Conservation (phyloP, 257 asterid species). For the Nicotiana knightiana region DNA sequence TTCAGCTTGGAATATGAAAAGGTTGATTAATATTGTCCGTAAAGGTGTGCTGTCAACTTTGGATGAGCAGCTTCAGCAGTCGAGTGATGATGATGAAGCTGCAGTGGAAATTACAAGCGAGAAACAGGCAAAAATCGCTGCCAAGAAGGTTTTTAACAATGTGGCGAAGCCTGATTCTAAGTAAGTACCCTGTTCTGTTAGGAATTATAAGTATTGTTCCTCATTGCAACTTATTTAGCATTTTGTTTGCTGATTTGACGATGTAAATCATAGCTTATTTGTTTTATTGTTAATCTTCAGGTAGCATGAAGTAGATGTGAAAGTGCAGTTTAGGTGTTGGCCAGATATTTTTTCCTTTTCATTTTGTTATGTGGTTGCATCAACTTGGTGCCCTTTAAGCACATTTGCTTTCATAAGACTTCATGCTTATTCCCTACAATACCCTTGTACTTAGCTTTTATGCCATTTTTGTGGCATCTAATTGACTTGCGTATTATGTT, state of each 20-base stretch:
- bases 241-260: neutral
- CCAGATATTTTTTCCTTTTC: neutral
- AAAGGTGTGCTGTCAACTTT: conserved; percentile 63
- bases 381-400: neutral
- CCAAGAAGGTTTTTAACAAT: conserved; percentile 72
- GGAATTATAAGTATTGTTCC: neutral
- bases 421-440: neutral
- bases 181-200: conserved; percentile 26
- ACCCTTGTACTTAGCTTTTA: neutral
- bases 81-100: conserved; percentile 55
- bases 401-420: neutral
- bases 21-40: conserved; percentile 62
- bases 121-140: conserved; percentile 70
- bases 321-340: neutral
- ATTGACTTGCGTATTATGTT: neutral
- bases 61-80: conserved; percentile 61
- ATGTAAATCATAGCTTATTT: neutral
- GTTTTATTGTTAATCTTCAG: neutral
- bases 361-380: neutral
- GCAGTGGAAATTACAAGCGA: conserved; percentile 61
- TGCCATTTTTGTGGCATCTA: neutral
- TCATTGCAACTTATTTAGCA: neutral
- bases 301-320: neutral
- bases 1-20: conserved; percentile 96
- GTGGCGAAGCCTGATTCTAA: conserved; percentile 66